Evolutionary conservation across 495 filamentous ascomycete species (phyloP), one percentile per base, ranked within the genome.

Genomic region (Neurospora sp.): DNA sequence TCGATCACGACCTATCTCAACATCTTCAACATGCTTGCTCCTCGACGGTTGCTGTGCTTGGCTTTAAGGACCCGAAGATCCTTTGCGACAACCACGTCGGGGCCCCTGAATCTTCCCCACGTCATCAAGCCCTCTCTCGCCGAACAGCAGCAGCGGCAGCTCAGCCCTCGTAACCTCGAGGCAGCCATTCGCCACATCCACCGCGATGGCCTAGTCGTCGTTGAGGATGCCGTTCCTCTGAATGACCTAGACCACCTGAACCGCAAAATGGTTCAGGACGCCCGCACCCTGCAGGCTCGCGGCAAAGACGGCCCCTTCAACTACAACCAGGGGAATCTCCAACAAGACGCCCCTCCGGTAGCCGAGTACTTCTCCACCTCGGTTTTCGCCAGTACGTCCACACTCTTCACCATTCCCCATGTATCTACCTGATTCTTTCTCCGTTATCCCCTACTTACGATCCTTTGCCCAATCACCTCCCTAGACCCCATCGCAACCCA

Each of bases 201-300:
- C 71, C 71, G 79, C 12, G 87, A 90, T 77, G 89, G 87, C 68
- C 83, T 90, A 39, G 85, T 90, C 68, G 87, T 90, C n/a, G 81
- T 89, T 22, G 81, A 85, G 59, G 81, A 87, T 72, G 82, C 83
- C 1, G 77, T 88, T 31, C 78, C 81, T 12, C 81, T 82, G 71
- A 75, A 78, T 0, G 71, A 81, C 12, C 77, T 88, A n/a, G 82
- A 87, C 71, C 76, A 76, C 18, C 72, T 89, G n/a, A 86, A 87
- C 73, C 70, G 74, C 42, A 85, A 82, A 45, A 87, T 89, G 87
- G 79, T 85, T 3, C 69, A 84, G 42, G 87, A 89, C 76, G 85
- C 86, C 18, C 77, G 76, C 20, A 70, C 69, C 3, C 78, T 87
- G 18, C 81, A 84, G 70, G 78, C 72, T 4, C 75, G 76, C 70